Evolutionary conservation across 257 asterid genomes (phyloP), one percentile per base, ranked within the genome.

Genomic region (Rubia yunnanensis): DNA sequence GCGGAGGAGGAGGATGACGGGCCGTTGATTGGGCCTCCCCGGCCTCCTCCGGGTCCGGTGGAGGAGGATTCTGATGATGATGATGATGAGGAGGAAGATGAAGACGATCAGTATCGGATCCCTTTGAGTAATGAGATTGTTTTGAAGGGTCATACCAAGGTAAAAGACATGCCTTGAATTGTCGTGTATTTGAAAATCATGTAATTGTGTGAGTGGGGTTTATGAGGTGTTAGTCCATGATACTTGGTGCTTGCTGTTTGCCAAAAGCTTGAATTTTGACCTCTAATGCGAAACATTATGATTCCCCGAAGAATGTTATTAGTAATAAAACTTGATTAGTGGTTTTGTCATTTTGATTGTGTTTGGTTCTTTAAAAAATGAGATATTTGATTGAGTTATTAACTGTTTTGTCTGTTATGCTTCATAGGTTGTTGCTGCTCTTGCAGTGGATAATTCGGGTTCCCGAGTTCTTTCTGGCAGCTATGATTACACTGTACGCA

Each of bases 71-170:
- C 92, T 1, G 96, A 88, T 7, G 95, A 82, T 55, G 88, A 78
- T 9, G 57, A 70, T 75, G 82, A 77, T 23, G 92, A 83, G 1
- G 92, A 77, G 44, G 84, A 83, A 46, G 88, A 76, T 20, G 90
- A 77, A 71, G 81, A 75, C 65, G 65, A 82, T 74, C 79, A 63
- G 58, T 79, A 70, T 77, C 80, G 91, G 60, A 79, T 89, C 65
- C 99, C 99, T 7, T n/a, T 83, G 76, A 92, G 99, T 76, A 92
- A 92, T 69, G 99, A 92, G 83, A 87, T 92, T 76, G 81, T 87
- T 66, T 79, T 92, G 76, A 89, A 88, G 81, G 99, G 97, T 70
- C 99, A 89, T 65, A 78, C 95, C 35, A 92, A 92, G 98, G 98
- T 92, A 73, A 36, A n/a, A n/a, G n/a, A n/a, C n/a, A n/a, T n/a